These are phyloP conservation scores for Aspergillus chevalieri DNA, from an alignment of 2,329 filamentous ascomycete species.

Conservation along the genomic window DNA sequence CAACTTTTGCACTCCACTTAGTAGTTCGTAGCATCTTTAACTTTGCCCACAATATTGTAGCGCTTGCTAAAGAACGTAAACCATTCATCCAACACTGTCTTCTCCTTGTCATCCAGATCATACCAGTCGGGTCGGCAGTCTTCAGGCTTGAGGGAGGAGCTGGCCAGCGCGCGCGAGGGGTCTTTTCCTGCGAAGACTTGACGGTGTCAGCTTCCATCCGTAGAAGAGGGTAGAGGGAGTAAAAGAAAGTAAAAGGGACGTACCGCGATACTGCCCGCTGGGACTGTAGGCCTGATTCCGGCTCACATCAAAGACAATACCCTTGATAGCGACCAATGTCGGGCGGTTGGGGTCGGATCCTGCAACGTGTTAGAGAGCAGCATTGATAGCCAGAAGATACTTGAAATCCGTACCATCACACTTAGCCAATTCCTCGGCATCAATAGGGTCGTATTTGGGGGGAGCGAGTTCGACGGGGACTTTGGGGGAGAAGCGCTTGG, in stretches of 20 bases:
- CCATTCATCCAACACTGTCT: slow-evolving; percentile 83
- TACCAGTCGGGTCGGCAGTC: slow-evolving; percentile 79
- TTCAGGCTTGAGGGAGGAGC: slow-evolving; percentile 77
- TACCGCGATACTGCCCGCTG: slow-evolving; percentile 80
- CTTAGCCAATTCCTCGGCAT: slow-evolving; percentile 68
- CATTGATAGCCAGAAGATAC: neutral
- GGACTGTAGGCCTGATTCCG: slow-evolving; percentile 81
- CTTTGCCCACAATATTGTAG: slow-evolving; percentile 67
- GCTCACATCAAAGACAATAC: slow-evolving; percentile 88
- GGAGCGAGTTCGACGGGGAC: slow-evolving; percentile 57
- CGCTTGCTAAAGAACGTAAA: slow-evolving; percentile 93
- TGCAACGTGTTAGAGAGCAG: slow-evolving; percentile 9
- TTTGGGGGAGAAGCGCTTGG: slow-evolving; percentile 38
- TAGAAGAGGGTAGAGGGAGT: neutral
- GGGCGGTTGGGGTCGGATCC: slow-evolving; percentile 43
- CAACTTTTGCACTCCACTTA: slow-evolving; percentile 8
- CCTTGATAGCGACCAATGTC: slow-evolving; percentile 64
- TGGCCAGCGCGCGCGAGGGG: slow-evolving; percentile 82
- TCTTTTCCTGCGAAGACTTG: slow-evolving; percentile 94
- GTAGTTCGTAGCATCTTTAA: slow-evolving; percentile 34
- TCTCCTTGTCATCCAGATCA: slow-evolving; percentile 76
- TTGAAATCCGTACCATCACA: slow-evolving; percentile 64
- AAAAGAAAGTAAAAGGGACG: slow-evolving; percentile 19
- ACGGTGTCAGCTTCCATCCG: slow-evolving; percentile 3
- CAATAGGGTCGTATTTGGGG: slow-evolving; percentile 83